Evolutionary conservation across 495 filamentous ascomycete genomes (phyloP).

Genomic region (Penicillium argentinense): DNA sequence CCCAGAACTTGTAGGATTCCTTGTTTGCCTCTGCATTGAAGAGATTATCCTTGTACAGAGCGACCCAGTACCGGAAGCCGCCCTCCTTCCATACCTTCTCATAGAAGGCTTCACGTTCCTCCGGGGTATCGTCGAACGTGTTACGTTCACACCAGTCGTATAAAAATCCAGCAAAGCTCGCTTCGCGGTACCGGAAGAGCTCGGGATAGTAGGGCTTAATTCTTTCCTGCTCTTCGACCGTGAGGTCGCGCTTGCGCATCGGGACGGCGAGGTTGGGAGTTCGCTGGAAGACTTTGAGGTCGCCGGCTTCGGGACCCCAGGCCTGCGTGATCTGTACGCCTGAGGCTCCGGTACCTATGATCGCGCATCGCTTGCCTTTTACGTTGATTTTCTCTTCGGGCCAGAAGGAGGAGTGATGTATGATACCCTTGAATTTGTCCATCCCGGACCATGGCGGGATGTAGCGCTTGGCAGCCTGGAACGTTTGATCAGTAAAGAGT

Average conservation of each 20-base stretch:
- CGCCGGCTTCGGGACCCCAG: slow-evolving; percentile 31
- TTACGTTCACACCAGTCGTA: slow-evolving; percentile 15
- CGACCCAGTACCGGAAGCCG: slow-evolving; percentile 54
- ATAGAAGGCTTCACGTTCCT: slow-evolving; percentile 48
- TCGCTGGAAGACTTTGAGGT: slow-evolving; percentile 51
- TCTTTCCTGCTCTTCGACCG: slow-evolving; percentile 2
- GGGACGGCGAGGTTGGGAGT: slow-evolving; percentile 55
- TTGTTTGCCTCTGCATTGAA: slow-evolving; percentile 47
- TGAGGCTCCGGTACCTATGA: slow-evolving; percentile 62
- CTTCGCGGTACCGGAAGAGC: slow-evolving; percentile 7
- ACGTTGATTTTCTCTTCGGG: slow-evolving; percentile 50
- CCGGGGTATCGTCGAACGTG: slow-evolving; percentile 46
- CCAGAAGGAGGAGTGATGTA: slow-evolving; percentile 62
- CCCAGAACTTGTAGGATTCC: slow-evolving; percentile 58
- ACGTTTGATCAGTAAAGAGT: background rate
- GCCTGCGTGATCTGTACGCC: slow-evolving; percentile 59
- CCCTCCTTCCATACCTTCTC: slow-evolving; percentile 48
- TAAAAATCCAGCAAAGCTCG: slow-evolving; percentile 7
- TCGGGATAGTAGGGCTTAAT: slow-evolving; percentile 6
- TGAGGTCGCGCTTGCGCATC: slow-evolving; percentile 42
- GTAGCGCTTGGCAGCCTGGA: slow-evolving; percentile 26
- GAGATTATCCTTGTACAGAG: slow-evolving; percentile 50
- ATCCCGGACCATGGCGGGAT: slow-evolving; percentile 53
- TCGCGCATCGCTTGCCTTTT: slow-evolving; percentile 46
- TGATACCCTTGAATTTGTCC: slow-evolving; percentile 50